phyloP scores from a whole-genome alignment of 2,329 filamentous ascomycete species.

The Pseudocercospora fuligena region DNA sequence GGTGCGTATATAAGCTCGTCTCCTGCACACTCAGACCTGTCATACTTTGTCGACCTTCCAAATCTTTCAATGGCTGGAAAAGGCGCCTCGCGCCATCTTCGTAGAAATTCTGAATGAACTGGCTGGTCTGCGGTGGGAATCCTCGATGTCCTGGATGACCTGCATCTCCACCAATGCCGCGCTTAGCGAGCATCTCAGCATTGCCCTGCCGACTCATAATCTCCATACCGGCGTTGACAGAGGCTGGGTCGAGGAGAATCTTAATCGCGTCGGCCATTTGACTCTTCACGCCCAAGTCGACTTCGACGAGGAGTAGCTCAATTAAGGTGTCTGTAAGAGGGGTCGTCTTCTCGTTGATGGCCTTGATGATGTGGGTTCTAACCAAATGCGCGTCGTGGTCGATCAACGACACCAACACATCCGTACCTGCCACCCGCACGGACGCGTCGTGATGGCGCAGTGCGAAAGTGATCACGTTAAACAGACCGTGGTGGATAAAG shows the following conservation, averaged over 20 bases:
- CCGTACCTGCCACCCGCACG: conserved; percentile 88
- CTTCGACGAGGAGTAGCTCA: conserved; percentile 86
- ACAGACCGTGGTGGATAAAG: conserved; percentile 83
- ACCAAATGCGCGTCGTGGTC: conserved; percentile 97
- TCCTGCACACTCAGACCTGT: conserved; percentile 75
- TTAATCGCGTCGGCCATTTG: conserved; percentile 96
- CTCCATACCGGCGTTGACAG: conserved; percentile 65
- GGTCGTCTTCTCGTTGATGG: conserved; percentile 82
- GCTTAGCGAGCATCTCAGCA: conserved; percentile 70
- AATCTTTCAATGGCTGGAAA: conserved; percentile 82
- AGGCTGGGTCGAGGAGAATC: conserved; percentile 79
- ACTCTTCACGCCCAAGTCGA: conserved; percentile 91
- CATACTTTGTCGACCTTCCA: conserved; percentile 64
- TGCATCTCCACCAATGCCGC: conserved; percentile 39
- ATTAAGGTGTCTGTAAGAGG: conserved; percentile 91
- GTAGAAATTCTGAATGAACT: conserved; percentile 88
- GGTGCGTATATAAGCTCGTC: conserved; percentile 85
- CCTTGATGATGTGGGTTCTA: conserved; percentile 87
- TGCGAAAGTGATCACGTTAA: conserved; percentile 89
- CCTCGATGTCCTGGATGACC: conserved; percentile 25
- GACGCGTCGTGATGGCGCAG: conserved; percentile 82
- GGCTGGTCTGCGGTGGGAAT: conserved; percentile 70
- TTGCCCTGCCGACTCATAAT: conserved; percentile 59
- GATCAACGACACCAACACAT: conserved; percentile 90
- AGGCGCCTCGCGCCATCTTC: conserved; percentile 82